Percentiles rank a stretch among this genome's conserved stretches.
phyloP scores from a whole-genome alignment of 2,329 filamentous ascomycete genomes.

The Coniochaeta pulveracea region DNA sequence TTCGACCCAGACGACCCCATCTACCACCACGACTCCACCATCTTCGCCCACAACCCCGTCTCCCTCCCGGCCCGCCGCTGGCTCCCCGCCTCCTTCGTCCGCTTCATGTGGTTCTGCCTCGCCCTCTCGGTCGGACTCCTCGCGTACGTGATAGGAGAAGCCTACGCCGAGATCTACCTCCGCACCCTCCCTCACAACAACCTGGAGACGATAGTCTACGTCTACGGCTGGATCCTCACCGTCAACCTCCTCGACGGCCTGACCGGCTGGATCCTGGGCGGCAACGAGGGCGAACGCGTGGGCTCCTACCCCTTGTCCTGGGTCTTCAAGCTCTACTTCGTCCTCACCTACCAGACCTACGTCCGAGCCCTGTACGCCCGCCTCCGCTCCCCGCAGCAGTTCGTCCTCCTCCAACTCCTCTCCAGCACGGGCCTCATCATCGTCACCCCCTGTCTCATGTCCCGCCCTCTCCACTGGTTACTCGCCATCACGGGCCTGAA shows the following conservation, averaged over 20 bases:
- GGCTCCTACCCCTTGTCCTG: conserved; percentile 60
- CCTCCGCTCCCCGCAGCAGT: conserved; percentile 52
- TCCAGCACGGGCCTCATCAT: conserved; percentile 53
- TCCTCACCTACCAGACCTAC: conserved; percentile 61
- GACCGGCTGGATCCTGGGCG: conserved; percentile 56
- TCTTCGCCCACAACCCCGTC: conserved; percentile 11
- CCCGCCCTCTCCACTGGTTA: conserved; percentile 42
- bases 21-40: conserved; percentile 10
- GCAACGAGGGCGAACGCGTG: conserved; percentile 53
- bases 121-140: conserved; percentile 51
- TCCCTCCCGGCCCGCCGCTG: conserved; percentile 33
- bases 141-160: conserved; percentile 57
- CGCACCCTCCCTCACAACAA: conserved; percentile 55
- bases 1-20: conserved; percentile 24
- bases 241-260: conserved; percentile 53
- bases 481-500: conserved; percentile 43
- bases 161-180: conserved; percentile 58
- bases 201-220: conserved; percentile 56
- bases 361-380: conserved; percentile 58
- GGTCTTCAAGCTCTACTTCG: conserved; percentile 61
- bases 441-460: conserved; percentile 54
- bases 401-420: conserved; percentile 52
- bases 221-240: conserved; percentile 59
- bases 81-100: conserved; percentile 55
- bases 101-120: conserved; percentile 59